phyloP scores from a whole-genome alignment of 768 basidiomycete species.

The Nidularia sp. region DNA sequence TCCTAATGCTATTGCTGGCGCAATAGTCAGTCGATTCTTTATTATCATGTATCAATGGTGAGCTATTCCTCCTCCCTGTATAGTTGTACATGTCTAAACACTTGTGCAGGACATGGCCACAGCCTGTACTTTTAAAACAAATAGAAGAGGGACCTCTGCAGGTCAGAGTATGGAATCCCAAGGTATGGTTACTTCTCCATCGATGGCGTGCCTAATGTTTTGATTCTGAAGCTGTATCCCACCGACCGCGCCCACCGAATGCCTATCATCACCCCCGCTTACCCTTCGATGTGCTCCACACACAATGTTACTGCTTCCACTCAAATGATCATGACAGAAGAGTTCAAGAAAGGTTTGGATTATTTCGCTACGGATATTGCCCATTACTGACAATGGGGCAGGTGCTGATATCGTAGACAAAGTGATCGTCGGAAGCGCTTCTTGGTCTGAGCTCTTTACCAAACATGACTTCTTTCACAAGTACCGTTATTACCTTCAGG shows the following conservation, averaged over 20 bases:
- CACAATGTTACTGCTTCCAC: conserved; percentile 97
- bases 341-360: conserved; percentile 81
- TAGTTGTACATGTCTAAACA: conserved; percentile 4
- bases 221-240: conserved; percentile 70
- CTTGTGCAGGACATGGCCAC: conserved; percentile 87
- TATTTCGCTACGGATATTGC: not conserved
- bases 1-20: conserved; percentile 90
- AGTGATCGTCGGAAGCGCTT: conserved; percentile 77
- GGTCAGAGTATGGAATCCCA: conserved; percentile 97
- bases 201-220: not conserved
- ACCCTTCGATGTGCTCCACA: conserved; percentile 98
- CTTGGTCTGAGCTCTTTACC: conserved; percentile 91
- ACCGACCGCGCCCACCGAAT: conserved; percentile 92
- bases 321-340: conserved; percentile 92
- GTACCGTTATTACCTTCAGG: conserved; percentile 94
- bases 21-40: conserved; percentile 96
- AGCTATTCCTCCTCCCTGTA: conserved; percentile 15
- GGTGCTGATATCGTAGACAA: conserved; percentile 92
- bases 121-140: conserved; percentile 94
- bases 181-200: conserved; percentile 35
- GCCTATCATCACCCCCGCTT: conserved; percentile 99
- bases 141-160: conserved; percentile 94
- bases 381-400: conserved; percentile 17
- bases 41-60: conserved; percentile 98
- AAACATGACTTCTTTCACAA: conserved; percentile 97